Evolutionary conservation across 495 filamentous ascomycete genomes (phyloP), one percentile per base, ranked within the genome.

Genomic region (Aspergillus sparsus): DNA sequence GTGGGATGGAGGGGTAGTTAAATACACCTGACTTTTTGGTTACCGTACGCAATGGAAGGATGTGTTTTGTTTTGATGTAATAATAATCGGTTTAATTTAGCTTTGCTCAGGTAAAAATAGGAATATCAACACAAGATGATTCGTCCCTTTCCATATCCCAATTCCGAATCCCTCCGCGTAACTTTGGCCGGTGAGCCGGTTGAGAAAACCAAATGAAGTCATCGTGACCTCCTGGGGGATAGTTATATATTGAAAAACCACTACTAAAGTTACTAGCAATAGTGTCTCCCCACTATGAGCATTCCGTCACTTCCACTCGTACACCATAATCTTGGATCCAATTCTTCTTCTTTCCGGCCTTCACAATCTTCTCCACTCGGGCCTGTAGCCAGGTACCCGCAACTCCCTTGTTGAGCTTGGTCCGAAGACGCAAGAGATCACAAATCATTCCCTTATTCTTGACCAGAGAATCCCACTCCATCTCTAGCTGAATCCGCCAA

Each of bases 311-410:
- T n/a, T 53, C 58, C 36, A 68, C 57, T 42, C 62, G 61, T 18
- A 71, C 64, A 6, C 68, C 68, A 53, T 66, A 68, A 8, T 60
- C 63, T 27, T 66, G 58, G 31, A 77, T 63, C 80, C 80, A 85
- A 57, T 80, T 79, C 75, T 85, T 87, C 71, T 74, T 82, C 72
- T 87, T 87, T 2, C 85, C 85, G 6, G 78, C 70, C 67, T 86
- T 86, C 55, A 79, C 74, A 12, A 88, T 67, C 51, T 68, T 69
- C 54, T 72, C 69, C 5, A 79, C 65, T 35, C 68, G 66, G 12
- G 75, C 73, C 50, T 71, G 60, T 11, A 82, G 66, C 36, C 58
- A 60, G 62, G 62, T 37, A 75, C 68, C 36, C 60, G 66, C 37
- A 66, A 57, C 37, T n/a, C 50, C 66, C 21, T 35, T 35, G 41